Percentiles rank a stretch among this genome's conserved stretches.
Evolutionary conservation across 352 stramenopile species (phyloP).

Genomic region (Globisporangium uncinulatum): DNA sequence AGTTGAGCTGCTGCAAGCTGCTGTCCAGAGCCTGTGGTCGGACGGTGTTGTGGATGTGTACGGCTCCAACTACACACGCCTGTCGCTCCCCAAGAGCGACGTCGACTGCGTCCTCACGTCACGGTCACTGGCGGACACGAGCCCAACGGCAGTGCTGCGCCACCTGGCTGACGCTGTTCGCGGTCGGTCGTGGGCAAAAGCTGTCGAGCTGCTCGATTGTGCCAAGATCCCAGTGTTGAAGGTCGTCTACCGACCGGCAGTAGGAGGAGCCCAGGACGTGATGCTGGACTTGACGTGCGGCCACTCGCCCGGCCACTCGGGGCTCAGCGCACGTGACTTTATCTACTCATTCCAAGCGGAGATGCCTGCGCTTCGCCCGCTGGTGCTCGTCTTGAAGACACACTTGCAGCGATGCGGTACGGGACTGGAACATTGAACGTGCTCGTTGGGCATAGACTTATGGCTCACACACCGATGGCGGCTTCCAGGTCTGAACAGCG

Average conservation of each 20-base stretch:
- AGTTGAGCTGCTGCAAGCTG: constrained; percentile 35
- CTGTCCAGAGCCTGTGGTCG: constrained; percentile 69
- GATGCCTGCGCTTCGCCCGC: constrained; percentile 90
- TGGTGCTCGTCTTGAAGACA: constrained; percentile 94
- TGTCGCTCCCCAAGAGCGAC: constrained; percentile 94
- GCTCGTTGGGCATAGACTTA: not conserved
- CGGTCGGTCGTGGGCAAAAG: constrained; percentile 63
- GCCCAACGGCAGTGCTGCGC: constrained; percentile 87
- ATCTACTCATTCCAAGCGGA: constrained; percentile 88
- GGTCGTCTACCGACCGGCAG: constrained; percentile 46
- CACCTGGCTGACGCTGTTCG: constrained; percentile 82
- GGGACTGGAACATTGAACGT: not conserved
- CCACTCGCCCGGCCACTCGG: constrained; percentile 93
- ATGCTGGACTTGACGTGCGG: constrained; percentile 93
- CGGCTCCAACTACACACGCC: constrained; percentile 94
- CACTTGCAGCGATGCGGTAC: constrained; percentile 60
- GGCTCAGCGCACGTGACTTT: constrained; percentile 88
- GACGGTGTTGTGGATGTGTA: constrained; percentile 93
- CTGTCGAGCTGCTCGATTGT: constrained; percentile 91
- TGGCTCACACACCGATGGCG: constrained; percentile 13
- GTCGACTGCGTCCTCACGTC: constrained; percentile 95
- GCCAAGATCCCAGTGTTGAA: constrained; percentile 97
- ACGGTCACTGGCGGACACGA: constrained; percentile 65
- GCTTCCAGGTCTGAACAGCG: constrained; percentile 83
- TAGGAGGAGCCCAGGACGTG: constrained; percentile 36